Evolutionary conservation across 768 basidiomycete species (phyloP).

Genomic region (Podaxis sp.): DNA sequence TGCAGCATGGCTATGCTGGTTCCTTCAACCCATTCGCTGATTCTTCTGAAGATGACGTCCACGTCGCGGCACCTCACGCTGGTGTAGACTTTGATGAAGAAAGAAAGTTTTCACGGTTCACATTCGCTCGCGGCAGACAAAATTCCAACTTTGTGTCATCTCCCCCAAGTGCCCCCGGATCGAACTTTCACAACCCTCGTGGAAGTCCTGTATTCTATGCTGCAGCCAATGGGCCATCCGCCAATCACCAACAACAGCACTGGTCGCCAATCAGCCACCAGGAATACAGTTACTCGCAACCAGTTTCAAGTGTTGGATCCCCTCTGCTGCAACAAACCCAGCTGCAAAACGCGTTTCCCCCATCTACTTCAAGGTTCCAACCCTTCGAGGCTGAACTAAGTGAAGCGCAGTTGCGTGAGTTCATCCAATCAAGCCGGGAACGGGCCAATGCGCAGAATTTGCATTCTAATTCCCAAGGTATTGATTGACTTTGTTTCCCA

Average conservation of each 20-base stretch:
- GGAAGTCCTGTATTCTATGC: constrained; percentile 40
- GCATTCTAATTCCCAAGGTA: constrained; percentile 5
- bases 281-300: constrained; percentile 38
- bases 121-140: constrained; percentile 71
- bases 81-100: constrained; percentile 52
- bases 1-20: constrained; percentile 55
- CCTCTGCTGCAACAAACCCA: constrained; percentile 45
- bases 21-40: constrained; percentile 83
- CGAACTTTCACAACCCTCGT: constrained; percentile 42
- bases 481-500: neutral
- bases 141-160: constrained; percentile 59
- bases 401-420: constrained; percentile 73
- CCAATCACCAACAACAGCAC: constrained; percentile 18
- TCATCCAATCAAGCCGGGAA: constrained; percentile 69
- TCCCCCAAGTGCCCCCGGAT: constrained; percentile 43
- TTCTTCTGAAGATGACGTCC: constrained; percentile 37
- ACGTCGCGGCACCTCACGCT: constrained; percentile 23
- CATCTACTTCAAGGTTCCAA: constrained; percentile 45
- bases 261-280: constrained; percentile 42
- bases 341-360: constrained; percentile 30
- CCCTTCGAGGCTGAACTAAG: constrained; percentile 55
- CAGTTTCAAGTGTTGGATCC: constrained; percentile 30
- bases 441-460: constrained; percentile 27
- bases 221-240: neutral
- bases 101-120: constrained; percentile 75